These are phyloP conservation scores for Xerocomellus dryophilus DNA, from an alignment of 768 basidiomycete species.

Conservation along the genomic window DNA sequence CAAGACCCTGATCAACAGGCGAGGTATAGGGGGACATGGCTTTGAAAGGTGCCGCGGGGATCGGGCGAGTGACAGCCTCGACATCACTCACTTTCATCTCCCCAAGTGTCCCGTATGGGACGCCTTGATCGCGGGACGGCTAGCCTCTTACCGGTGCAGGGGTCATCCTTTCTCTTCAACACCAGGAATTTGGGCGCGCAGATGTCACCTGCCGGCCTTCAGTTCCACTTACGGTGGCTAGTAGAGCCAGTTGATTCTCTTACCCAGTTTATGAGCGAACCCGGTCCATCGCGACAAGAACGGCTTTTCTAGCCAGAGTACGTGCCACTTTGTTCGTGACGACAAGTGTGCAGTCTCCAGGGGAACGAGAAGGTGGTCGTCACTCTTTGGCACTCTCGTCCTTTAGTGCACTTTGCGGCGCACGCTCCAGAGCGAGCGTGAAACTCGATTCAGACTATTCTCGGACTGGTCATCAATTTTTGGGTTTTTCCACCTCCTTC, in stretches of 20 bases:
- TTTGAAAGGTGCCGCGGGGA: slow-evolving; percentile 61
- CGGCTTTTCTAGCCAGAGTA: not conserved
- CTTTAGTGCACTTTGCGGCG: slow-evolving; percentile 32
- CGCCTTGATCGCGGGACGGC: slow-evolving; percentile 11
- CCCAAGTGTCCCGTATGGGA: slow-evolving; percentile 12
- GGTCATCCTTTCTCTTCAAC: no score
- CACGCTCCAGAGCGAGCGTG: slow-evolving; percentile 13
- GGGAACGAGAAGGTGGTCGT: slow-evolving; percentile 22
- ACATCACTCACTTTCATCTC: slow-evolving; percentile 8
- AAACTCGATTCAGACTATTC: slow-evolving; percentile 36
- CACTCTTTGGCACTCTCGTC: slow-evolving; percentile 2
- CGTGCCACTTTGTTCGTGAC: not conserved
- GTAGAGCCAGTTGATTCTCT: not conserved
- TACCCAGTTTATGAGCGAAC: no score
- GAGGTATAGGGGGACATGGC: slow-evolving; percentile 15
- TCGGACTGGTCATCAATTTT: slow-evolving; percentile 23
- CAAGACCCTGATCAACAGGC: slow-evolving; percentile 39
- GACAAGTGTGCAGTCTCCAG: not conserved
- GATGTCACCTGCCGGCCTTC: not conserved
- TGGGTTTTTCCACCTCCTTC: slow-evolving; percentile 3
- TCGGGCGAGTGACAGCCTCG: slow-evolving; percentile 35
- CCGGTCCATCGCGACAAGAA: slow-evolving; percentile 2
- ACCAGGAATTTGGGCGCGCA: not conserved
- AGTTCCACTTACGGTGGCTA: not conserved
- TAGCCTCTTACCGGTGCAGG: accelerated